phyloP scores from a whole-genome alignment of 164 flowering plant genomes.

The Euptelea pleiosperma region DNA sequence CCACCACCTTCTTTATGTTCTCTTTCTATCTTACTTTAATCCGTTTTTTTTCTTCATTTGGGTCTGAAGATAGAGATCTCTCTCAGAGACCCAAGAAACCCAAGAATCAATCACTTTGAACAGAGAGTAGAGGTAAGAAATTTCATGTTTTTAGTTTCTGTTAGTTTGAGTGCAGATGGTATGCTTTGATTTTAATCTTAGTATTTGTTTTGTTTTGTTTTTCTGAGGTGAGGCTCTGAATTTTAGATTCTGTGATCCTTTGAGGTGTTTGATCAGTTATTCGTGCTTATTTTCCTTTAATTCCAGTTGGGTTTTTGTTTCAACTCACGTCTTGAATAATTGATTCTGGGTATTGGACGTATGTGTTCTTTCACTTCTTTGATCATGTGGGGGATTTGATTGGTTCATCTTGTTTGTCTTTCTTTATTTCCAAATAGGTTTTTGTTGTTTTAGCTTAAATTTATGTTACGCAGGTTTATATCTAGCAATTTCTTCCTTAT shows the following conservation, averaged over 20 bases:
- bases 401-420: neutral
- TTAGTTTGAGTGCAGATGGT: neutral
- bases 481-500: too few relatives aligned
- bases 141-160: neutral
- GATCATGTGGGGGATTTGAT: neutral
- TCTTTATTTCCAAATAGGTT: neutral
- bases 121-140: neutral
- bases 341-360: too few relatives aligned
- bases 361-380: neutral
- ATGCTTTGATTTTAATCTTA: neutral
- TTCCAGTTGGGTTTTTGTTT: neutral
- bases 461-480: neutral
- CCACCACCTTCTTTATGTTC: neutral
- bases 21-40: neutral
- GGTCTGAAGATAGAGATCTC: neutral
- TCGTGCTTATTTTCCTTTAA: neutral
- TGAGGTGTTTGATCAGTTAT: conserved; percentile 3
- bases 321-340: too few relatives aligned
- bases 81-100: neutral
- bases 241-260: neutral
- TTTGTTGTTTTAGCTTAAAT: neutral
- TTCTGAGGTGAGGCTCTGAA: too few relatives aligned
- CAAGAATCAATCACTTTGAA: neutral
- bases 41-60: neutral
- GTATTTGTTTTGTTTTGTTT: neutral